Evolutionary conservation across 2,329 filamentous ascomycete species (phyloP), one percentile per base, ranked within the genome.

Genomic region (Pyricularia sp.): DNA sequence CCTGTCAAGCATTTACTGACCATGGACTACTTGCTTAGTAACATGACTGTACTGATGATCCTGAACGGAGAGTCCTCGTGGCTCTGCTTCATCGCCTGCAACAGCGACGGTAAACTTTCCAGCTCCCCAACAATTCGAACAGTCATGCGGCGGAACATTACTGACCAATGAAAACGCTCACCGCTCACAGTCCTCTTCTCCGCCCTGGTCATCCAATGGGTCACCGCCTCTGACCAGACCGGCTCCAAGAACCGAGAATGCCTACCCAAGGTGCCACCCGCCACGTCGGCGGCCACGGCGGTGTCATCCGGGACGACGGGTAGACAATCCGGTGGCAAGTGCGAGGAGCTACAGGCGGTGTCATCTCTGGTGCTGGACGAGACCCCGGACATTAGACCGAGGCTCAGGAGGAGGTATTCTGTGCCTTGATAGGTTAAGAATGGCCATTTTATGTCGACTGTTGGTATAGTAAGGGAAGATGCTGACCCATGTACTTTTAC

Each of bases 161-260:
- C 31, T 12, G 31, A 33, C 31, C 11, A 12, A 11, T 33, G 10
- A 33, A 10, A 65, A 20, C 20, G 0, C 59, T 26, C 7, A 20
- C 61, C 9, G 11, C 28, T 14, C 67, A 26, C 23, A 86, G 85
- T 88, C 20, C 80, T 88, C 30, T 87, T 89, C 75, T 81, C 79
- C 20, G 80, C 81, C 14, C 69, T 84, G 4, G 79, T 84, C 1
- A 76, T 85, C 11, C 82, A 84, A 70, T 85, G 82, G 82, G 78
- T 82, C 42, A 82, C 81, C 4, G 77, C 77, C 11, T 78, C 78
- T 69, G 80, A 81, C 68, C 76, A 78, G 33, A 74, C 73, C n/a
- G 68, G 23, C 20, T 59, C 66, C 36, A 67, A 23, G 64, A 65
- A 65, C 28, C 28, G 28, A 10, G 17, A 65, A 11, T n/a, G n/a